Evolutionary conservation across 106 monocot species (phyloP), one percentile per base, ranked within the genome.

Genomic region (Dendrobium chrysotoxum): DNA sequence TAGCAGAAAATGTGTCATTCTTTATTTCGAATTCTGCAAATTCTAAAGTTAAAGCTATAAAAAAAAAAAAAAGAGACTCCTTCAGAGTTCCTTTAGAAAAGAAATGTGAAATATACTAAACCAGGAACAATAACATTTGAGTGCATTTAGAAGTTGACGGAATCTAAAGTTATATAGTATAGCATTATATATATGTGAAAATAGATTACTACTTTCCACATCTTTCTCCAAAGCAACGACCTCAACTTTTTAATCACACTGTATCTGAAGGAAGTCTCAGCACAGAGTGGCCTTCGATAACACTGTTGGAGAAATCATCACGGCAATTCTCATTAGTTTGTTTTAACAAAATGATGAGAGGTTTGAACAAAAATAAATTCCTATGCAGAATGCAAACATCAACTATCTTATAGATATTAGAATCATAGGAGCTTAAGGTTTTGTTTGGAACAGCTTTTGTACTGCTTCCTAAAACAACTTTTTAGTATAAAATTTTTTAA

Each of bases 241-340:
- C 23, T 3, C 9, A 15, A 45, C 12, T 25, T 21, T 76, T 45
- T 16, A 50, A 45, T 76, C 76, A 78, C 7, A 78, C 78, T 57
- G 55, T 21, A 78, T 58, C 78, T 35, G 78, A 78, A 58, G 78
- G 78, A 53, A 58, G 58, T 21, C 57, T 58, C 78, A 78, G 44
- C 1, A 78, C 78, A 55, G 58, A 46, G n/a, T 78, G 53, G 13
- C 78, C 57, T 58, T 78, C 39, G 9, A 58, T 38, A 2, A 78
- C 5, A 21, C 78, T 78, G 78, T 44, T 23, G 3, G 28, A 58
- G 39, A 78, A 55, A 57, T 26, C 11, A 23, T 20, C 61, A 61
- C n/a, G 23, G 61, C 4, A 61, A 61, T 7, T 61, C 6, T 61
- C 61, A 61, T 6, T 23, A 23, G 21, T 57, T 57, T 17, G 57